Evolutionary conservation across 75 land plant genomes (phyloP).

Genomic region (Selaginella tamariscina): DNA sequence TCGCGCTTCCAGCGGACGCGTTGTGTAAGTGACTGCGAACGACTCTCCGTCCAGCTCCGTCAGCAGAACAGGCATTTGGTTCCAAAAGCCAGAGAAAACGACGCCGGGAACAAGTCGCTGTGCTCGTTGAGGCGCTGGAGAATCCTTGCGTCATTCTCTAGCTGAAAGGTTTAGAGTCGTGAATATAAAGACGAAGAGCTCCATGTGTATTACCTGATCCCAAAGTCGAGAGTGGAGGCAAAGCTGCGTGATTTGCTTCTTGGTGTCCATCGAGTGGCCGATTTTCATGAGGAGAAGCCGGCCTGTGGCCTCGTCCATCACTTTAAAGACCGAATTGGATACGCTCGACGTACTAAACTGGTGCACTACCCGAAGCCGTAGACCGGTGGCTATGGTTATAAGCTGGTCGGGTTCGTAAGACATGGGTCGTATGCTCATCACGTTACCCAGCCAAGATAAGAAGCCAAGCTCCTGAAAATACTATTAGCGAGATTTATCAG

Average conservation of each 20-base stretch:
- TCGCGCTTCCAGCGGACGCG: slow-evolving; percentile 4
- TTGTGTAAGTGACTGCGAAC: slow-evolving; percentile 1
- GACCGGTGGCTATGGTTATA: slow-evolving; percentile 1
- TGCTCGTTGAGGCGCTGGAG: slow-evolving; percentile 4
- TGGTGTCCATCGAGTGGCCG: slow-evolving; percentile 4
- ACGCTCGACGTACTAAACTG: slow-evolving; percentile 1
- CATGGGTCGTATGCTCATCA: slow-evolving; percentile 1
- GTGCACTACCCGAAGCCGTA: slow-evolving; percentile 1
- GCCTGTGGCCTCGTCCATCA: slow-evolving; percentile 4
- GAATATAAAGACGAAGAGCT: slow-evolving; percentile 2
- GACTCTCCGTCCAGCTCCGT: slow-evolving; percentile 4
- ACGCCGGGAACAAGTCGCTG: not conserved
- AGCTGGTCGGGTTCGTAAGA: slow-evolving; percentile 3
- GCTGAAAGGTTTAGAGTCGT: slow-evolving; percentile 3
- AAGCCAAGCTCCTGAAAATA: not conserved
- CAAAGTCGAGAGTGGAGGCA: slow-evolving; percentile 3
- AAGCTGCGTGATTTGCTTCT: slow-evolving; percentile 1
- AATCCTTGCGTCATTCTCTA: slow-evolving; percentile 3
- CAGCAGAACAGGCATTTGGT: slow-evolving; percentile 3
- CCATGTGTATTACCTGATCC: slow-evolving; percentile 3
- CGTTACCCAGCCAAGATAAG: slow-evolving; percentile 1
- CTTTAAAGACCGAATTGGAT: slow-evolving; percentile 2
- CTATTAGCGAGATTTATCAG: not conserved
- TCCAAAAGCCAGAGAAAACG: slow-evolving; percentile 3
- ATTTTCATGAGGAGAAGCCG: slow-evolving; percentile 3